Base-by-base conservation (phyloP, 805 yeast genomes). In the Pichia rugopelliculosa region DNA sequence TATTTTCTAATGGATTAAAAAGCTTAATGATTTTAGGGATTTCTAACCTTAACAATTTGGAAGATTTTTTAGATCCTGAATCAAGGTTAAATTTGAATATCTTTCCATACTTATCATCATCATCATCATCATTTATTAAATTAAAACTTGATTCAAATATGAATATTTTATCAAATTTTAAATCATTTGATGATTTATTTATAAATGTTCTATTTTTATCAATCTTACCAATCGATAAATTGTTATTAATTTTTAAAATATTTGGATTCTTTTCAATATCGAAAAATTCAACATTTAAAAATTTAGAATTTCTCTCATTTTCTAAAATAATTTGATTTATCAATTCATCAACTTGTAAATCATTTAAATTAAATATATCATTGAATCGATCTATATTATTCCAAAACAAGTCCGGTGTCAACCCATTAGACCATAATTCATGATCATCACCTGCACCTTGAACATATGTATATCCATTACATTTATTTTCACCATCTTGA, bases 381-480 rank as follows among this genome's bases (percentile, higher is more conserved):
- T 41, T 24, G 10, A 27, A 56, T 8, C 43, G 42, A 1, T 59
- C 62, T 3, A 60, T 44, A 49, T 75, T 58, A 4, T 58, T 45
- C 95, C 95, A 87, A 42, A 84, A 76, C 24, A 76, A 42, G 0
- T 57, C 55, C 0, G 90, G 79, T 1, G 71, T 73, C 26, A 87
- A 61, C 0, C 72, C 67, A 5, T 74, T 69, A 0, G 83, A 75
- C 97, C 96, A 89, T 11, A 82, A 68, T 57, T 89, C 97, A 60
- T 89, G 96, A 57, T 90, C 96, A 62, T 89, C 97, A 0, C 93
- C 96, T 0, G 96, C 93, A 1, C 97, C 97, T 63, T 88, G 96
- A 1, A 88, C 85, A 59, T 89, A 89, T 0, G 73, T 64, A 53
- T 66, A 82, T 0, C 80, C 82, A 9, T 61, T 50, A 42, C 72